A percentile compares a stretch with the other conserved stretches of the same genome.
Evolutionary conservation across 768 basidiomycete genomes (phyloP).

Genomic region (Lentinula sp.): DNA sequence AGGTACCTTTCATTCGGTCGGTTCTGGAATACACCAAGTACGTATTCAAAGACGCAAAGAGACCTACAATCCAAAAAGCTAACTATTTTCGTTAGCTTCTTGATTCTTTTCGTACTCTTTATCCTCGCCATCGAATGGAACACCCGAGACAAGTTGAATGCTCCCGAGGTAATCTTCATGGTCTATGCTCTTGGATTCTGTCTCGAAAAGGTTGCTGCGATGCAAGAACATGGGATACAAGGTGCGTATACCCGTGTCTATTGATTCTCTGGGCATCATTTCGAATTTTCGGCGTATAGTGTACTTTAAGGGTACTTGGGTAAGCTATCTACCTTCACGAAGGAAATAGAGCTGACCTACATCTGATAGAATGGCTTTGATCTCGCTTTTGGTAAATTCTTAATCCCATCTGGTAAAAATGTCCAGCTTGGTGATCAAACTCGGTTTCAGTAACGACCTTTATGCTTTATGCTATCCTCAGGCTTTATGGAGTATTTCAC

Average conservation of each 20-base stretch:
- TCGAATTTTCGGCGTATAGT: conserved; percentile 33
- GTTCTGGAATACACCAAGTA: conserved; percentile 88
- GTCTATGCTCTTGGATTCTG: conserved; percentile 76
- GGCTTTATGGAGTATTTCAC: conserved; percentile 73
- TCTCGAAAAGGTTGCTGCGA: conserved; percentile 87
- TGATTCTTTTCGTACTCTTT: conserved; percentile 75
- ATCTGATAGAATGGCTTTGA: conserved; percentile 81
- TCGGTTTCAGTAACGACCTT: conserved; percentile 62
- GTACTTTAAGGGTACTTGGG: conserved; percentile 84
- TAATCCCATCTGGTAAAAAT: not conserved
- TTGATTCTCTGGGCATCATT: conserved; percentile 5
- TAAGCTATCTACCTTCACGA: conserved; percentile 21
- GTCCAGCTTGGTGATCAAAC: not conserved
- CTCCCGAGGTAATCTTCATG: conserved; percentile 72
- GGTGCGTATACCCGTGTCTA: conserved; percentile 33
- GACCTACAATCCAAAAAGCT: not conserved
- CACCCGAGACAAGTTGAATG: conserved; percentile 55
- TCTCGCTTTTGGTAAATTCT: conserved; percentile 68
- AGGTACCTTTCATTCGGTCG: conserved; percentile 88
- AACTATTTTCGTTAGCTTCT: conserved; percentile 45
- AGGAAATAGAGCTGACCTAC: conserved; percentile 6
- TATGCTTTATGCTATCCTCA: conserved; percentile 66
- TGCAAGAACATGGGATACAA: conserved; percentile 93
- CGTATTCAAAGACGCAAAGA: conserved; percentile 5
- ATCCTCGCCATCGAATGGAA: conserved; percentile 75